Evolutionary conservation across 2,329 filamentous ascomycete genomes (phyloP).

Genomic region (Neurospora crassa): DNA sequence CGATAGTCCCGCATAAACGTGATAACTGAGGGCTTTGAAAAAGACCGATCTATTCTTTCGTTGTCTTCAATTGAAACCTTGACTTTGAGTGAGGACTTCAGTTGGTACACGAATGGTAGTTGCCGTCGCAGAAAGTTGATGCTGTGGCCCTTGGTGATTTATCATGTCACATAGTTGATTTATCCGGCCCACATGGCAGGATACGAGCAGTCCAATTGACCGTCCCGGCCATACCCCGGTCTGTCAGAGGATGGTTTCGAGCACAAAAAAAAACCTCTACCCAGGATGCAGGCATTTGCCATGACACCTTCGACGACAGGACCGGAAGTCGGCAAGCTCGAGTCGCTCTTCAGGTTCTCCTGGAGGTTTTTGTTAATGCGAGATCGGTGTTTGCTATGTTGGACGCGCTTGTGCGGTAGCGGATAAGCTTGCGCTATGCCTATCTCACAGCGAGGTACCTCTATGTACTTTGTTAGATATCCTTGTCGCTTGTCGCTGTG

Average conservation of each 20-base stretch:
- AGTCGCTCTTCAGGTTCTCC: background rate
- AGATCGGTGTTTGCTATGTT: background rate
- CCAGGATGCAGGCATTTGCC: background rate
- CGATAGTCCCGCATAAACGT: too few species aligned
- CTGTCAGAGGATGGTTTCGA: background rate
- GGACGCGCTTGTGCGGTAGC: background rate
- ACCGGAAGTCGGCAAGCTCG: background rate
- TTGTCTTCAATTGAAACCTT: too few species aligned
- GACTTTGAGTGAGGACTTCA: too few species aligned
- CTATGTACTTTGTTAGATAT: background rate
- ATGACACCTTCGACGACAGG: background rate
- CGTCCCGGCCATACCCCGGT: background rate
- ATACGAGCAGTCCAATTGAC: background rate
- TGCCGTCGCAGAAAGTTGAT: too few species aligned
- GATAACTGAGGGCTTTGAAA: too few species aligned
- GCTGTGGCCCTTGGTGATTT: too few species aligned
- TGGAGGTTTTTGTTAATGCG: background rate
- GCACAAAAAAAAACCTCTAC: background rate
- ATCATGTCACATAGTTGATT: too few species aligned
- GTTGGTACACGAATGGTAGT: too few species aligned
- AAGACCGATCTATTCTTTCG: too few species aligned
- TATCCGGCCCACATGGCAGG: background rate
- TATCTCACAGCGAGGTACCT: background rate
- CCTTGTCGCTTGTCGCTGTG: background rate
- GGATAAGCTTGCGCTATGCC: background rate